phyloP scores from a whole-genome alignment of 345 rosid genomes.

The Capsella bursapastoris region DNA sequence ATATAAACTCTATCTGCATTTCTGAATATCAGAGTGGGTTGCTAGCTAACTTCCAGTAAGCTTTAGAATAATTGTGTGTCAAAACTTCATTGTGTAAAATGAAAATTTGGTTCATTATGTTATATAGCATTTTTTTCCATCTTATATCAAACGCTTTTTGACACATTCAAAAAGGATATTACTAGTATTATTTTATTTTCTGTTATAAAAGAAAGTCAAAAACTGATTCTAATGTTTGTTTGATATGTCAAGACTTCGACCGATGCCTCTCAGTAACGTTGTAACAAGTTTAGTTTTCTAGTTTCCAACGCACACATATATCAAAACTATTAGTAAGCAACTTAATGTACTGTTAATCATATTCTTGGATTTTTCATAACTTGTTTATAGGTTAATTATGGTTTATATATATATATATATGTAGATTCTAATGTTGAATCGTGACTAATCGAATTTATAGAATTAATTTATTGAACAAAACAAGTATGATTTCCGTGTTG shows the following conservation, averaged over 20 bases:
- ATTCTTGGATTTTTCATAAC: background rate
- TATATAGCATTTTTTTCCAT: background rate
- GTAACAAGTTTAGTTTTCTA: too few relatives aligned
- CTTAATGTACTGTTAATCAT: background rate
- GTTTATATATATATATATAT: background rate
- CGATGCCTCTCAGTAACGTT: too few relatives aligned
- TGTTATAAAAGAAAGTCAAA: too few relatives aligned
- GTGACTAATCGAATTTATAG: constrained; percentile 19
- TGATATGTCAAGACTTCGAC: too few relatives aligned
- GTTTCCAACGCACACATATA: background rate
- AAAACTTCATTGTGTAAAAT: constrained; percentile 6
- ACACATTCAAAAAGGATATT: too few relatives aligned
- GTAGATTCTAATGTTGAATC: constrained; percentile 7
- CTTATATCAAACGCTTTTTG: background rate
- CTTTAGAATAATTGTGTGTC: background rate
- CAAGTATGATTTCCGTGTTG: constrained; percentile 25
- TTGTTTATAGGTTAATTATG: background rate
- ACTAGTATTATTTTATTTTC: too few relatives aligned
- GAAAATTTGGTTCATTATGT: background rate
- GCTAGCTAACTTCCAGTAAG: background rate
- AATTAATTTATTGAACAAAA: background rate
- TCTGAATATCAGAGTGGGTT: background rate
- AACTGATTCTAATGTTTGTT: too few relatives aligned
- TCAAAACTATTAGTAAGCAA: background rate
- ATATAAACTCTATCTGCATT: background rate